A percentile compares a stretch with the other conserved stretches of the same genome.
phyloP scores from a whole-genome alignment of 2,329 filamentous ascomycete species.

The Trichoderma lentiforme region DNA sequence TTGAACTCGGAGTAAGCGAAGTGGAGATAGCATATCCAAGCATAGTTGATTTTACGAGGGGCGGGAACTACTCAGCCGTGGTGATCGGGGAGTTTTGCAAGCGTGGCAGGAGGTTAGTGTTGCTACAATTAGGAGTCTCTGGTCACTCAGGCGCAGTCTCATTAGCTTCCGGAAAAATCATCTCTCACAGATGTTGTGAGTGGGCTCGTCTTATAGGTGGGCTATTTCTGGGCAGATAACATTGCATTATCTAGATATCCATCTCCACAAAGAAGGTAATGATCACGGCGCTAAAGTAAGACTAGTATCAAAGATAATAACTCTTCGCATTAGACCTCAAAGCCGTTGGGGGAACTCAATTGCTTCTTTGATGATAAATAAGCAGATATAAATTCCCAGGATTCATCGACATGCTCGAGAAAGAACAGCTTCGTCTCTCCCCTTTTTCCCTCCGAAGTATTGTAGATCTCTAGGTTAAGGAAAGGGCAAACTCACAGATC shows the following conservation, averaged over 20 bases:
- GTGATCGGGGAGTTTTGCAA: neutral
- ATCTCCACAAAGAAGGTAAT: neutral
- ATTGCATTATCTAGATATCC: neutral
- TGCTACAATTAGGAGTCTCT: neutral
- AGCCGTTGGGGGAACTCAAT: accelerated
- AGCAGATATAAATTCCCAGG: neutral
- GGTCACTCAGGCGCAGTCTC: neutral
- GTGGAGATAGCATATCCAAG: neutral
- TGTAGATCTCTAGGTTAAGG: neutral
- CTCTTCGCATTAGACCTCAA: neutral
- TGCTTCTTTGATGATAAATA: neutral
- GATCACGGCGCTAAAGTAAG: neutral
- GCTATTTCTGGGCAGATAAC: neutral
- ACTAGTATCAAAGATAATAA: neutral
- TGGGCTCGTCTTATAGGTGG: neutral
- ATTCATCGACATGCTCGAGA: neutral
- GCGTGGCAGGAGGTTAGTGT: neutral
- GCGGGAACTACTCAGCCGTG: neutral
- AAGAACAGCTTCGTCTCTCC: neutral
- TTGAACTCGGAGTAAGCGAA: neutral
- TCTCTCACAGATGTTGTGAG: neutral
- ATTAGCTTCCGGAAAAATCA: neutral
- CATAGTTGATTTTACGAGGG: neutral
- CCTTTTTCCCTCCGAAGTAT: neutral
- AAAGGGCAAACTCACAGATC: neutral